Base-by-base conservation (phyloP, 2,329 filamentous ascomycete species). In the Immersiporthe knoxdaviesiana region DNA sequence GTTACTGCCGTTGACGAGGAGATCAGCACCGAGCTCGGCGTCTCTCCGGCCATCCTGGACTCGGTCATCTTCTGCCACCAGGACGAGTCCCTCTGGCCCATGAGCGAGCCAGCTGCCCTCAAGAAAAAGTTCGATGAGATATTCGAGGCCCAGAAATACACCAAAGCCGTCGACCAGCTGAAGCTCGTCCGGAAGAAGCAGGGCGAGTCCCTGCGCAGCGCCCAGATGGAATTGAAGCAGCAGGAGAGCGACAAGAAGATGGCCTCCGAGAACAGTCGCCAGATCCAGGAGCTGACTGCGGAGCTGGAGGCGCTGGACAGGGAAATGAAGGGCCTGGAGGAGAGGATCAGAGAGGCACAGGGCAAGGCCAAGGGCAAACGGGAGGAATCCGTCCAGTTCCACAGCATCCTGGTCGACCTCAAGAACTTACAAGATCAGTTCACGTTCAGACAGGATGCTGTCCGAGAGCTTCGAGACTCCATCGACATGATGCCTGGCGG, bases 61-160 rank as follows among this genome's bases (percentile, higher is more conserved):
- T 92, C 91, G 69, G 96, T 99, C 78, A 97, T 99, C 74, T 99
- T 99, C 81, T 99, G 96, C 78, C 96, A 99, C 77, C 96, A 99
- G 77, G 96, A 99, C 78, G 96, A 99, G 74, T 97, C 95, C 35
- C 81, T 98, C 37, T 99, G 96, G 96, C 96, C 96, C 0, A 90
- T 99, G 85, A 97, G 93, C 77, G 93, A 97, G 75, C 93, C 96
- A 0, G 84, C 88, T 0, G 88, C 88, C 0, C 83, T 99, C 64
- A 99, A 99, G 81, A 97, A 97, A 79, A 91, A 90, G 65, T 99
- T 99, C 71, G 96, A 99, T 77, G 93, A 97, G 77, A 99, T 99
- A 14, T 99, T 99, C 74, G 96, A 98, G 80, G 96, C 96, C 1
- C 85, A 93, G 80, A 97, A 97, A 78, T 99, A 98, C 79, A 97